A percentile compares a stretch with the other conserved stretches of the same genome.
These are phyloP conservation scores for Plasmodium malariae DNA, from an alignment of 169 alveolate genomes.

Conservation along the genomic window DNA sequence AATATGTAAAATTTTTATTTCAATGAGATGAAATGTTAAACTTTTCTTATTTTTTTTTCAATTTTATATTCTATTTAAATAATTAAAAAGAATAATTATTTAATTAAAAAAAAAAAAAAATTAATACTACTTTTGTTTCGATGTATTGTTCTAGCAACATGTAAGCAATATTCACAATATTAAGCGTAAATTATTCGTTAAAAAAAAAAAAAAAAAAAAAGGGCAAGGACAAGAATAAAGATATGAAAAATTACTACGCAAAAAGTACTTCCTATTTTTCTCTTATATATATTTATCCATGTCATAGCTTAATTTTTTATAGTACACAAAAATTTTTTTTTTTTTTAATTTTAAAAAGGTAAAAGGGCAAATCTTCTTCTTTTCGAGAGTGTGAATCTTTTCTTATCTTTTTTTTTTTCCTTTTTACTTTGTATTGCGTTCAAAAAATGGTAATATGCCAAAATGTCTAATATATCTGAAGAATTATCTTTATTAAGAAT, in stretches of 20 bases:
- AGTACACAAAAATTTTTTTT: constrained; percentile 6
- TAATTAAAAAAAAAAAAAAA: neutral
- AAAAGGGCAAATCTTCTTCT: constrained; percentile 12
- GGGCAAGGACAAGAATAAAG: neutral
- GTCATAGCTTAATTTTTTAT: constrained; percentile 13
- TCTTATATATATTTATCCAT: too few relatives aligned
- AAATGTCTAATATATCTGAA: constrained; percentile 39
- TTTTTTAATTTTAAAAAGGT: constrained; percentile 25
- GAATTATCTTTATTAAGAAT: constrained; percentile 31
- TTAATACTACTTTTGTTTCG: neutral
- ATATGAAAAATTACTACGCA: neutral
- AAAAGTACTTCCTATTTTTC: neutral
- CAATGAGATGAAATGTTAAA: neutral
- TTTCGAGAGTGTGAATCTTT: constrained; percentile 35
- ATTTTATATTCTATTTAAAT: neutral
- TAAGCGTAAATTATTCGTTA: neutral
- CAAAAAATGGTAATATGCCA: constrained; percentile 41
- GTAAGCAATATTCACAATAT: neutral
- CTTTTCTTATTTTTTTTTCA: neutral
- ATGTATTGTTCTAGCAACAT: neutral
- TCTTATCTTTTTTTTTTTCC: constrained; percentile 24
- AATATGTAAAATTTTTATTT: neutral
- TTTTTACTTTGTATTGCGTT: constrained; percentile 26
- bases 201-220: neutral
- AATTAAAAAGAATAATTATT: neutral